Conservation (phyloP, 208 protist genomes). For the Vickermania ingenoplastis region DNA sequence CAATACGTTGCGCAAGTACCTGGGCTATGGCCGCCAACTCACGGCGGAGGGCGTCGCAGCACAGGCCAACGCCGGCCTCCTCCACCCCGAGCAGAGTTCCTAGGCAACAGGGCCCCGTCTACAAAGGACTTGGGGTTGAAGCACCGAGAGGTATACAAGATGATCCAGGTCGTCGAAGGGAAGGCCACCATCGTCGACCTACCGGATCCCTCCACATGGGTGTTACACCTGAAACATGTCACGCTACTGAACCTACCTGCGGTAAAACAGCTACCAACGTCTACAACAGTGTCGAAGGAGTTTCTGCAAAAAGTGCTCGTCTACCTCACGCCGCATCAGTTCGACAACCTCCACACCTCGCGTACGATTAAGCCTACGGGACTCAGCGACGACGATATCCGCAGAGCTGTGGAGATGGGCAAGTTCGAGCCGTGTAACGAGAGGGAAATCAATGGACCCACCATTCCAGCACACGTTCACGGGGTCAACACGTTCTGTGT, state of each 20-base stretch:
- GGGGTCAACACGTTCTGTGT: not conserved
- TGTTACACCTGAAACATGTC: not conserved
- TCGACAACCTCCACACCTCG: not conserved
- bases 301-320: not conserved
- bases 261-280: not conserved
- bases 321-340: not conserved
- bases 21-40: slow-evolving; percentile 5
- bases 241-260: not conserved
- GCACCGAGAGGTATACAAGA: not conserved
- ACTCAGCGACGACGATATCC: not conserved
- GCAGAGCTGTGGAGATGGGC: not conserved
- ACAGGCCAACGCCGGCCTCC: slow-evolving; percentile 1
- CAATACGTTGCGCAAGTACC: not conserved
- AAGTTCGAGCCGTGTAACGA: not conserved
- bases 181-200: not conserved
- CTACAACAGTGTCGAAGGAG: not conserved
- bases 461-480: not conserved
- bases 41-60: slow-evolving; percentile 1
- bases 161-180: not conserved
- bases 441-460: not conserved
- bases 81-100: not conserved
- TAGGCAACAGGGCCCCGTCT: not conserved
- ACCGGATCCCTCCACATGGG: not conserved
- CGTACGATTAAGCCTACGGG: not conserved
- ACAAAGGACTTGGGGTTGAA: not conserved